Percentiles rank a stretch among this genome's conserved stretches.
These are phyloP conservation scores for Rehmannia glutinosa DNA, from an alignment of 257 asterid species.

Conservation along the genomic window DNA sequence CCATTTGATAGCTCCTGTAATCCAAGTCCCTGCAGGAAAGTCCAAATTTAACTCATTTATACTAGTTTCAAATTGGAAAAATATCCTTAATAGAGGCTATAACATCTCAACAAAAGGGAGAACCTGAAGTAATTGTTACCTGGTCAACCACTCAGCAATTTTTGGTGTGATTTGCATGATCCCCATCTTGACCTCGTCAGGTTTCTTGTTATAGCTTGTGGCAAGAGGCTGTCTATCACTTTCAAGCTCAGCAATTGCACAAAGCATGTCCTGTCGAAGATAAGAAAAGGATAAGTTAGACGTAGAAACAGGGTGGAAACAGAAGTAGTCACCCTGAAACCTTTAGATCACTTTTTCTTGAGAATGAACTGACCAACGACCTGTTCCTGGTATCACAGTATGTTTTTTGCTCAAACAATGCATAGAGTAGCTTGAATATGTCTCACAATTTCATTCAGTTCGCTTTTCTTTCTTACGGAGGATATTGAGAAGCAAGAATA, in stretches of 20 bases:
- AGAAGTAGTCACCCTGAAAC: not conserved
- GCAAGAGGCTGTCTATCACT: conserved; percentile 80
- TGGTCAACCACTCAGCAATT: conserved; percentile 76
- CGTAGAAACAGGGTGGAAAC: conserved; percentile 11
- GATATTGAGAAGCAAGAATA: not conserved
- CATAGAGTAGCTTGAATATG: not conserved
- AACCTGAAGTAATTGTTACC: conserved; percentile 30
- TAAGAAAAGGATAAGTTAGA: not conserved
- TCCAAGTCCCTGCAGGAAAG: conserved; percentile 69
- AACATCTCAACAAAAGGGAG: not conserved
- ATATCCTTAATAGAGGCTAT: not conserved
- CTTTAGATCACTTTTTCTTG: not conserved
- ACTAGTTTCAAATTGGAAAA: conserved; percentile 3
- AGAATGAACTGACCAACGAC: conserved; percentile 5
- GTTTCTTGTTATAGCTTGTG: conserved; percentile 52
- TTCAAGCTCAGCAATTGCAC: conserved; percentile 92
- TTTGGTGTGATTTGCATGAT: conserved; percentile 76
- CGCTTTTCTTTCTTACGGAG: not conserved
- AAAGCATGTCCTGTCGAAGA: conserved; percentile 73
- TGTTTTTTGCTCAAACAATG: not conserved
- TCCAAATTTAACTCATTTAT: conserved; percentile 14
- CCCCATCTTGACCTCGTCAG: conserved; percentile 60
- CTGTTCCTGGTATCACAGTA: not conserved
- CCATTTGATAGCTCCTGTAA: conserved; percentile 46
- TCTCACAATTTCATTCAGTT: not conserved